Evolutionary conservation across 768 basidiomycete genomes (phyloP).

Genomic region (Rhizopogon vulgaris): DNA sequence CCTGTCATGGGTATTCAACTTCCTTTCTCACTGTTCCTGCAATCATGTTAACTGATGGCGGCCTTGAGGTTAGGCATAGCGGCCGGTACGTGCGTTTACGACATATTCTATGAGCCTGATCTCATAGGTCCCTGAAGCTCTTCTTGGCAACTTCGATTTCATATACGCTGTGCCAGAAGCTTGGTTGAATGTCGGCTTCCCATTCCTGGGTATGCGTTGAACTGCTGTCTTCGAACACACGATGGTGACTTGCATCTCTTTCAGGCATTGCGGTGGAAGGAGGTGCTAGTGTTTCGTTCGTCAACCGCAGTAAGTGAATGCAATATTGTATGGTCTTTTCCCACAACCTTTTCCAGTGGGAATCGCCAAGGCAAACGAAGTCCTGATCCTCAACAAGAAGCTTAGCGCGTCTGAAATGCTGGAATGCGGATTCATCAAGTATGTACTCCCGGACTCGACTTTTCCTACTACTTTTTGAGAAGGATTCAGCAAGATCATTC

Average conservation of each 20-base stretch:
- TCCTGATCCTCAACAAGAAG: conserved; percentile 65
- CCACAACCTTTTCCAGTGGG: conserved; percentile 44
- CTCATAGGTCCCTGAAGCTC: conserved; percentile 33
- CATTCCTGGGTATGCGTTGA: conserved; percentile 44
- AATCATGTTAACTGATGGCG: neutral
- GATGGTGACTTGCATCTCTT: conserved; percentile 1
- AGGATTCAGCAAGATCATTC: conserved; percentile 49
- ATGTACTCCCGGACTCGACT: conserved; percentile 9
- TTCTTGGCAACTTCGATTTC: conserved; percentile 71
- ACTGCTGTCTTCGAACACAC: neutral
- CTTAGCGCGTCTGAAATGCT: conserved; percentile 52
- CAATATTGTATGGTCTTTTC: neutral
- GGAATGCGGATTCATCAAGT: conserved; percentile 63
- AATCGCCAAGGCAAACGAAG: conserved; percentile 62
- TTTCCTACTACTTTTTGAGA: neutral
- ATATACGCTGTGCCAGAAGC: conserved; percentile 57
- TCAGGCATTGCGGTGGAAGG: conserved; percentile 63
- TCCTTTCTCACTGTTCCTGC: neutral
- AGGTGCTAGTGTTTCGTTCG: conserved; percentile 63
- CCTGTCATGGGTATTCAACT: conserved; percentile 60
- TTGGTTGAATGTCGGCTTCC: conserved; percentile 64
- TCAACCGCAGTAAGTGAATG: conserved; percentile 50
- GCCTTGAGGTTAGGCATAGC: conserved; percentile 44
- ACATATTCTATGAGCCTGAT: neutral
- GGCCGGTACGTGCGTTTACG: conserved; percentile 36